Conservation (phyloP, 345 rosid genomes). For the Abelmoschus esculentus region DNA sequence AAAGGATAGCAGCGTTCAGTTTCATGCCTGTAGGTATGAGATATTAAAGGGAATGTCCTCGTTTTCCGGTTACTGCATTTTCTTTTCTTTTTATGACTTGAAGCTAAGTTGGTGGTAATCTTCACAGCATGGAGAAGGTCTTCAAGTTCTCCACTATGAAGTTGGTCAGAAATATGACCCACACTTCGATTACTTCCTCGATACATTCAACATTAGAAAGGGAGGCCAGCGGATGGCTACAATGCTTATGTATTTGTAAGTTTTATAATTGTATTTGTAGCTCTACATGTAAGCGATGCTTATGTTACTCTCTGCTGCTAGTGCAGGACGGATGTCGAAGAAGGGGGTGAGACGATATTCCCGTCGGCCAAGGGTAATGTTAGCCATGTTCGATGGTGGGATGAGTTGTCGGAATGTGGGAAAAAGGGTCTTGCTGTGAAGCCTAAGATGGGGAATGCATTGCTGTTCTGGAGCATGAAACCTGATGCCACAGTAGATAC, state of each 20-base stretch:
- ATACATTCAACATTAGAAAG: not conserved
- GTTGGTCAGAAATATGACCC: not conserved
- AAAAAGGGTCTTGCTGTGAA: not conserved
- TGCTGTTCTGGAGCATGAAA: not conserved
- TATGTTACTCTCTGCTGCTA: not conserved
- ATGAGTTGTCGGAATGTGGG: not conserved
- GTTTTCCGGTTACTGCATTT: not conserved
- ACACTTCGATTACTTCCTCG: not conserved
- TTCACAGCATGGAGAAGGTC: not conserved
- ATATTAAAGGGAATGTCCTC: no score
- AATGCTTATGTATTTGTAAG: not conserved
- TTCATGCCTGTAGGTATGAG: conserved; percentile 69
- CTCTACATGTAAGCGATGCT: not conserved
- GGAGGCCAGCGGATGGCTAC: not conserved
- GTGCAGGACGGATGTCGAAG: conserved; percentile 87
- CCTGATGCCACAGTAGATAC: not conserved
- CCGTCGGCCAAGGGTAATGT: conserved; percentile 57
- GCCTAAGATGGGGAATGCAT: not conserved
- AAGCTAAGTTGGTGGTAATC: conserved; percentile 1
- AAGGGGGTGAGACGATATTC: conserved; percentile 95
- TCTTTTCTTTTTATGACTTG: not conserved
- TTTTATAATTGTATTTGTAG: not conserved
- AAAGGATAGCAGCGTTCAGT: conserved; percentile 86
- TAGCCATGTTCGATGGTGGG: conserved; percentile 16
- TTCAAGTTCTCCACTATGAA: not conserved